Base-by-base conservation (phyloP, 441 rosid genomes). In the Arabidopsis hybrid region DNA sequence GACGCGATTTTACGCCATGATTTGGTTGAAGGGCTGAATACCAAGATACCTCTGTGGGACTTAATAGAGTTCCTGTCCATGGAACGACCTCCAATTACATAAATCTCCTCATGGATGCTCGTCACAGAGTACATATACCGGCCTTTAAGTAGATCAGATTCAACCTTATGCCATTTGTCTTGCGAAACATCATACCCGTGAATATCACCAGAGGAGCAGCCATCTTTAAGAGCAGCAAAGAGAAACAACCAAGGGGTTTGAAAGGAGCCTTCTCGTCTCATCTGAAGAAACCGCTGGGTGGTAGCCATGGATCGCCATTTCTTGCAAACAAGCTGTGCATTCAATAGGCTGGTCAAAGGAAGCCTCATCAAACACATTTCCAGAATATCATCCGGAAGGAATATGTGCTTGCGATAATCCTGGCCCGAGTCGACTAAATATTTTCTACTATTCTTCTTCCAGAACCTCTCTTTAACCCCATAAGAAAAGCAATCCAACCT, bases 341-440 rank as follows among this genome's bases (percentile, higher is more conserved):
- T 95, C 97, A 92, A 74, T 56, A 95, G 86, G 71, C 92, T 87
- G 49, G 85, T 83, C 80, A 95, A 60, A 6, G 99, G 98, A 64
- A 95, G 92, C 75, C 97, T 88, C 74, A 95, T 81, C 83, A 95
- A 86, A 60, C 98, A 95, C 93, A 95, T 78, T 80, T 95, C 99
- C 45, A 95, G 67, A 67, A 95, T 83, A 72, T 95, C 98, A 62
- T 92, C 97, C 0, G 97, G 99, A 52, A 95, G 91, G 79, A 87
- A 92, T 34, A 87, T 70, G 38, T 95, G 84, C 88, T 88, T 82
- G 79, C 83, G 81, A 78, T 87, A 78, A 67, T 77, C 79, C 59
- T 65, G 82, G 8, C 73, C 80, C 7, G 86, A 73, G 58, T 84
- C 83, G 65, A 82, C 87, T 16, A 83, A 12, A 72, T 79, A 78